Percentiles rank a stretch among this genome's conserved stretches.
These are phyloP conservation scores for Boletus pseudopeckii DNA, from an alignment of 768 basidiomycete genomes.

Conservation along the genomic window DNA sequence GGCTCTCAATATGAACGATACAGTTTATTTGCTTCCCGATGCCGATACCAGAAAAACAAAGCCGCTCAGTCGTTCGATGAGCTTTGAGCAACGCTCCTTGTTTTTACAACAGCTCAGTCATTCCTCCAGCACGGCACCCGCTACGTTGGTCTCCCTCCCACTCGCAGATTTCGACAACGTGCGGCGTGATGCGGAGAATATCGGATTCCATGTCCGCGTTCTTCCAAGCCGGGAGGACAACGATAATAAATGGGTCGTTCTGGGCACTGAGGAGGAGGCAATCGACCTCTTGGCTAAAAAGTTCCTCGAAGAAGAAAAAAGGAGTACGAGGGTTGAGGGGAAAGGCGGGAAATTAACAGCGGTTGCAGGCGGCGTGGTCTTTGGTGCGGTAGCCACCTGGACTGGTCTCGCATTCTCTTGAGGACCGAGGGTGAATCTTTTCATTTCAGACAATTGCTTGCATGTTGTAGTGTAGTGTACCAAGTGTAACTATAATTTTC, in stretches of 20 bases:
- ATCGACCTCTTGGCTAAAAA: conserved; percentile 34
- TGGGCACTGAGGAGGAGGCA: conserved; percentile 50
- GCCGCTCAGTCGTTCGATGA: conserved; percentile 48
- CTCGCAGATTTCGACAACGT: conserved; percentile 43
- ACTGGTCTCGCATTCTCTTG: conserved; percentile 54
- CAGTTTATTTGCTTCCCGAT: conserved; percentile 23
- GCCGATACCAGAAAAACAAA: conserved; percentile 11
- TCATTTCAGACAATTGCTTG: not conserved
- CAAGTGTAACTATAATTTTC: not conserved
- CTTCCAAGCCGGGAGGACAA: conserved; percentile 29
- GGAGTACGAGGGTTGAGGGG: conserved; percentile 14
- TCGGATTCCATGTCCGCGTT: conserved; percentile 43
- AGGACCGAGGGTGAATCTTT: conserved; percentile 9
- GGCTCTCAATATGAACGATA: conserved; percentile 24
- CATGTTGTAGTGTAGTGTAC: not conserved
- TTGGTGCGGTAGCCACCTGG: conserved; percentile 60
- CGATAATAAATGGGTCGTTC: conserved; percentile 43
- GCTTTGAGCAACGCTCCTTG: conserved; percentile 46
- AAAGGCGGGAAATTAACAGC: conserved; percentile 35
- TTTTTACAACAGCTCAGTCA: conserved; percentile 46
- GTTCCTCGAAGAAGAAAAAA: conserved; percentile 32
- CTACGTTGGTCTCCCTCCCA: conserved; percentile 49
- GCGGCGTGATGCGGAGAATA: conserved; percentile 37
- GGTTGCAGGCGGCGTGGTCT: conserved; percentile 54
- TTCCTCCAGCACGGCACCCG: conserved; percentile 36